Base-by-base conservation (phyloP, 306 rosid species). In the Citrullus mucosospermus region DNA sequence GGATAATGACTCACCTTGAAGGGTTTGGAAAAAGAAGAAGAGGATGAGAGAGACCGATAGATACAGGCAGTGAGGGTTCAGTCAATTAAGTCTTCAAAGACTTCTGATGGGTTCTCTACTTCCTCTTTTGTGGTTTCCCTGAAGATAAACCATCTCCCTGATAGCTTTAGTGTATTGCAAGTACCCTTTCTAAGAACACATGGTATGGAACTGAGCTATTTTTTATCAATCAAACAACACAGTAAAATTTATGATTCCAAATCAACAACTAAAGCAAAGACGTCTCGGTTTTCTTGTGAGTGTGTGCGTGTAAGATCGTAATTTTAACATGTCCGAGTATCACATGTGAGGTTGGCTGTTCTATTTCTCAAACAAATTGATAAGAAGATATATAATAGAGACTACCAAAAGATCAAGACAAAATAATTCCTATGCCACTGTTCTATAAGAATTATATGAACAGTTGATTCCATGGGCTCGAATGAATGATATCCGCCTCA, bases 1-100 rank as follows among this genome's bases (percentile, higher is more conserved):
- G 82, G 82, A 80, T 71, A 71, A 80, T 71, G 82, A 80, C 79
- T 80, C 82, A 79, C 81, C 66, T 61, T 63, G 81, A 78, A 65
- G 81, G 44, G 34, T 78, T 43, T 63, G 73, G 62, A 66, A 15
- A 28, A 59, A 50, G 75, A 78, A 78, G 81, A 78, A 63, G 71
- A 65, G 75, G 56, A 48, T 53, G 46, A 55, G 46, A 28, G 72
- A 43, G 80, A 44, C 18, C 15, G 57, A 58, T 57, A 77, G 43
- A 12, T 20, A 77, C 41, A 16, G 70, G 71, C 25, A 58, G n/a
- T 18, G 34, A 36, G 67, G 34, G 34, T 2, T 12, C 11, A 41
- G 55, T 44, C 41, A 73, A 17, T 28, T 32, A 51, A 74, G 63
- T 32, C 17, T 5, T 32, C 48, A 32, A 74, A 30, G 61, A 28